Evolutionary conservation across 2,329 filamentous ascomycete species (phyloP).

Genomic region (Nectriaceae sp.): DNA sequence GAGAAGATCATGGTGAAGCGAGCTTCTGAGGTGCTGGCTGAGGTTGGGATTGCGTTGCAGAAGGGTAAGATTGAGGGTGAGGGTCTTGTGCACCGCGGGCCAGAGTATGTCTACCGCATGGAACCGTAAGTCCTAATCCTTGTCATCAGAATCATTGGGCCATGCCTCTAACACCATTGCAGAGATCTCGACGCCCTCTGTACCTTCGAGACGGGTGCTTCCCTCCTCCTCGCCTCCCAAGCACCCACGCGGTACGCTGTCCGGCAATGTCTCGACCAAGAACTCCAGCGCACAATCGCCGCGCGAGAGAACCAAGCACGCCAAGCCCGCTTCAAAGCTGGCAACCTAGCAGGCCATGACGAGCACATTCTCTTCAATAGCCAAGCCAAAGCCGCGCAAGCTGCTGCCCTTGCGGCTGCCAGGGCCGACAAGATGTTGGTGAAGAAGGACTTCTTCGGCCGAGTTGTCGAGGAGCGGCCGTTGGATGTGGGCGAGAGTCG

Average conservation of each 20-base stretch:
- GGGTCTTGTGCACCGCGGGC: conserved; percentile 57
- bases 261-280: conserved; percentile 88
- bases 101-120: conserved; percentile 87
- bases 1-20: conserved; percentile 81
- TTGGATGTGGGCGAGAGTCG: conserved; percentile 45
- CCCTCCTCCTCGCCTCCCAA: conserved; percentile 56
- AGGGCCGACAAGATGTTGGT: conserved; percentile 41
- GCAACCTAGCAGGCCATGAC: conserved; percentile 29
- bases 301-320: conserved; percentile 67
- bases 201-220: conserved; percentile 68
- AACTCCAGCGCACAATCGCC: conserved; percentile 73
- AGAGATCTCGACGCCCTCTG: conserved; percentile 76
- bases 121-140: conserved; percentile 69
- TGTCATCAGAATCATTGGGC: not conserved
- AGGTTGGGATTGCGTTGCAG: conserved; percentile 79
- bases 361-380: conserved; percentile 38
- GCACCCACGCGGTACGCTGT: conserved; percentile 88
- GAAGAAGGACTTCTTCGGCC: conserved; percentile 85
- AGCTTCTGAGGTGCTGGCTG: conserved; percentile 80
- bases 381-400: conserved; percentile 37
- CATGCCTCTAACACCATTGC: conserved; percentile 11
- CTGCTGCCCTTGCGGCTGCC: conserved; percentile 35
- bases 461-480: conserved; percentile 57
- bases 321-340: conserved; percentile 64
- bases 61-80: conserved; percentile 77